Evolutionary conservation across 2,329 filamentous ascomycete genomes (phyloP), one percentile per base, ranked within the genome.

Genomic region (Aspergillus sp.): DNA sequence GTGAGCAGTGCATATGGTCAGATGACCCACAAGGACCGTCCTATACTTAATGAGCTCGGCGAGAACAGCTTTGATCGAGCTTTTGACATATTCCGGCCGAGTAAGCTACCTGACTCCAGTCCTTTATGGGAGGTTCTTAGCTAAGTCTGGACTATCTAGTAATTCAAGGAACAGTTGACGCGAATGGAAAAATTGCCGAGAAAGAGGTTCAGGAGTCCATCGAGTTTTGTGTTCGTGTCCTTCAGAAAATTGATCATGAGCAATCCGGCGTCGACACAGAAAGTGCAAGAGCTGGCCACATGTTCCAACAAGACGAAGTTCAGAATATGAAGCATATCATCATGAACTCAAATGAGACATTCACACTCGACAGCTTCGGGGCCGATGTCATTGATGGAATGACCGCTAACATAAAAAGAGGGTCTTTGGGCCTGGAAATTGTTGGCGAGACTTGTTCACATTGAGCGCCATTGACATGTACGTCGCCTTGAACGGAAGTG

Each of bases 41-140:
- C 77, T 0, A 70, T 83, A 3, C 62, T 82, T 3, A 72, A 65
- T 8, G 79, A 82, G 57, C 73, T 72, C 11, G 72, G 80, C 25
- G 79, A 82, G 60, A 70, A 76, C 10, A 42, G 41, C 36, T 57
- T 57, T 25, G 47, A 42, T 5, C 47, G 55, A 4, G 55, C 55
- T 7, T 57, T 57, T 32, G 15, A 13, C 5, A 21, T 42, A 36
- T 52, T 57, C 32, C 32, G 55, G 3, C 55, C 55, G 10, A 44
- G 19, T 15, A 51, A 19, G 8, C 11, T 5, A 15, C 17, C 11
- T 41, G 38, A 15, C 25, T 25, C 6, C 23, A 7, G 23, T 25
- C 23, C 23, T 7, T 7, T 7, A 25, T 25, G 23, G 23, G 23
- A 25, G 23, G 23, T 25, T 25, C 23, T 25, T 25, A 25, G 23